Evolutionary conservation across 352 stramenopile species (phyloP).

Genomic region (Phytopythium helicoides): DNA sequence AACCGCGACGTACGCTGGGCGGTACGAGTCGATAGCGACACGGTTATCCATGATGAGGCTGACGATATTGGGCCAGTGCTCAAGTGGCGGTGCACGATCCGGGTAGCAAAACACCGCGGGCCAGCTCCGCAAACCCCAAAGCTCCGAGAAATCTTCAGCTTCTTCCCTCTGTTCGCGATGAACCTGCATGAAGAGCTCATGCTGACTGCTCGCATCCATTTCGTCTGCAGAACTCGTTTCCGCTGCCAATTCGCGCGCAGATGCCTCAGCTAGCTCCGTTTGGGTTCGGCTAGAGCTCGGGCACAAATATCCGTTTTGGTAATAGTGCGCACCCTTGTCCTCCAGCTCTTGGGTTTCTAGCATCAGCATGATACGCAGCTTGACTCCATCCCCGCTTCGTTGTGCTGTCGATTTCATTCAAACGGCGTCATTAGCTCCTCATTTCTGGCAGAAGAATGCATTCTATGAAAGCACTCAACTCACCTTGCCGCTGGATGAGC

Average conservation of each 20-base stretch:
- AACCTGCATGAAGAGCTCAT: conserved; percentile 54
- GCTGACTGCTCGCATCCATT: conserved; percentile 6
- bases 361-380: conserved; percentile 64
- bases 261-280: conserved; percentile 26
- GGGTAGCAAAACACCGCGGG: conserved; percentile 85
- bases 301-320: conserved; percentile 74
- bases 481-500: conserved; percentile 64
- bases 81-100: conserved; percentile 44
- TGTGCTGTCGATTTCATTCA: conserved; percentile 30
- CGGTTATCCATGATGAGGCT: conserved; percentile 87
- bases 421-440: conserved; percentile 7
- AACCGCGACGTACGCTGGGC: conserved; percentile 41
- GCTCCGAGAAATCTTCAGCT: conserved; percentile 71
- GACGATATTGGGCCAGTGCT: conserved; percentile 87
- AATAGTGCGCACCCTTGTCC: conserved; percentile 75
- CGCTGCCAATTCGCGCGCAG: conserved; percentile 13
- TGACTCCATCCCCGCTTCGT: conserved; percentile 37
- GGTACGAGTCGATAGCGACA: conserved; percentile 43
- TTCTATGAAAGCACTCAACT: conserved; percentile 9
- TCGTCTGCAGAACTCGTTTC: neutral
- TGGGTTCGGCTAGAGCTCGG: conserved; percentile 49
- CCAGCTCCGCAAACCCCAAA: conserved; percentile 78
- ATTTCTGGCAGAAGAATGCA: neutral
- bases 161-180: conserved; percentile 60
- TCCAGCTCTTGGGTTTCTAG: conserved; percentile 75